Conservation (phyloP, 805 yeast genomes). For the Candida cerambycidarum region DNA sequence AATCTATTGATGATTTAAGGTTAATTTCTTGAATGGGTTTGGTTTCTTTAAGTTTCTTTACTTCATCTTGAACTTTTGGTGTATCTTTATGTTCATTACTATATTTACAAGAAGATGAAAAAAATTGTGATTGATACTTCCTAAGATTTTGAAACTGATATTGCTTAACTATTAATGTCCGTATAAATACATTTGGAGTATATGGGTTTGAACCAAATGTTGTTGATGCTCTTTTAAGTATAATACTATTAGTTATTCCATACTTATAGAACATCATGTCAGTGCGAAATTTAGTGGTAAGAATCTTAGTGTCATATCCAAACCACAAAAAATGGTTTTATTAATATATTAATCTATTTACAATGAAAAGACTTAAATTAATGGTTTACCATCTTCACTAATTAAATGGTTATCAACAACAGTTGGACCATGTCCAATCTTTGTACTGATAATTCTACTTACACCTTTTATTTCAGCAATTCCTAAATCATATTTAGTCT, state of each 20-base stretch:
- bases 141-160: neutral
- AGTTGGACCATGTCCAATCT: slow-evolving; percentile 87
- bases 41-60: no score
- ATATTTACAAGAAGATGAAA: neutral
- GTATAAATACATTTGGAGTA: neutral
- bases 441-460: slow-evolving; percentile 77
- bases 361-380: neutral
- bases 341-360: slow-evolving; percentile 22
- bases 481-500: slow-evolving; percentile 23
- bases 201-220: neutral
- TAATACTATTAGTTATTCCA: neutral
- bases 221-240: neutral
- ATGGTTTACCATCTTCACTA: slow-evolving; percentile 59
- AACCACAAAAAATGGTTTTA: no score
- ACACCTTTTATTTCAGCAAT: slow-evolving; percentile 65
- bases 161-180: neutral
- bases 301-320: no score
- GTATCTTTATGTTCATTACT: neutral
- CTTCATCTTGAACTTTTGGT: no score
- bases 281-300: no score
- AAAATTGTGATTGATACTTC: neutral
- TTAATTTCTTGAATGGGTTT: no score
- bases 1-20: neutral
- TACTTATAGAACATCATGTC: neutral
- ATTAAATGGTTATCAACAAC: slow-evolving; percentile 56